Percentiles rank a stretch among this genome's conserved stretches.
These are phyloP conservation scores for Protea cynaroides DNA, from an alignment of 164 flowering plant genomes.

Conservation along the genomic window DNA sequence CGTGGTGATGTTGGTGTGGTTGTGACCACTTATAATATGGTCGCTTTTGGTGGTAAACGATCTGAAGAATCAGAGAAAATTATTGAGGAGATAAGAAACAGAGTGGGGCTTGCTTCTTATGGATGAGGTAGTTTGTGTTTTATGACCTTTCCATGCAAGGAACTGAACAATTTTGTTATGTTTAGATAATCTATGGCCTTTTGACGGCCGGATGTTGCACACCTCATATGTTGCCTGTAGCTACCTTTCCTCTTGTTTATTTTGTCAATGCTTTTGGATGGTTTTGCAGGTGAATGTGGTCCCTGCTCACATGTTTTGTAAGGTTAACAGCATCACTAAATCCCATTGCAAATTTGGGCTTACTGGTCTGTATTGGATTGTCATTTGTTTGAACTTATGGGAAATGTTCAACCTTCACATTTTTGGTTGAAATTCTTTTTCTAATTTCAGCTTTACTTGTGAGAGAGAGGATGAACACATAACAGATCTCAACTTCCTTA, in stretches of 20 bases:
- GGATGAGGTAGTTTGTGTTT: slow-evolving; percentile 72
- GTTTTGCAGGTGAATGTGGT: slow-evolving; percentile 87
- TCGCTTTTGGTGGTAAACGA: slow-evolving; percentile 98
- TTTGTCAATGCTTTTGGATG: background rate
- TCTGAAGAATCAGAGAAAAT: slow-evolving; percentile 99
- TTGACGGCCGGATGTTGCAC: too few species aligned
- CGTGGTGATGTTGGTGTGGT: slow-evolving; percentile 97
- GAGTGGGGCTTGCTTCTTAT: slow-evolving; percentile 99
- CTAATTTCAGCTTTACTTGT: slow-evolving; percentile 81
- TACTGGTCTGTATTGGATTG: slow-evolving; percentile 48
- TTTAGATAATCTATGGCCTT: too few species aligned
- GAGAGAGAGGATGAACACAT: slow-evolving; percentile 98
- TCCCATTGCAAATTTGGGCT: slow-evolving; percentile 98
- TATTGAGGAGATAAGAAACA: slow-evolving; percentile 92
- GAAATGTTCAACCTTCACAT: background rate
- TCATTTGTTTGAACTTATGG: background rate
- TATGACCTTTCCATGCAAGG: background rate
- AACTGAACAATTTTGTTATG: too few species aligned
- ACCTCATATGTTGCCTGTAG: background rate
- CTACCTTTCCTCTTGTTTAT: background rate
- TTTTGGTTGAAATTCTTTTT: slow-evolving; percentile 9
- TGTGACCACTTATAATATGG: slow-evolving; percentile 98
- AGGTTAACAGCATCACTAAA: slow-evolving; percentile 88
- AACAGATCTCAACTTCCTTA: slow-evolving; percentile 95
- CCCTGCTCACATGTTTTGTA: slow-evolving; percentile 98